Evolutionary conservation across 2,329 filamentous ascomycete species (phyloP).

Genomic region (Truncatella angustata): DNA sequence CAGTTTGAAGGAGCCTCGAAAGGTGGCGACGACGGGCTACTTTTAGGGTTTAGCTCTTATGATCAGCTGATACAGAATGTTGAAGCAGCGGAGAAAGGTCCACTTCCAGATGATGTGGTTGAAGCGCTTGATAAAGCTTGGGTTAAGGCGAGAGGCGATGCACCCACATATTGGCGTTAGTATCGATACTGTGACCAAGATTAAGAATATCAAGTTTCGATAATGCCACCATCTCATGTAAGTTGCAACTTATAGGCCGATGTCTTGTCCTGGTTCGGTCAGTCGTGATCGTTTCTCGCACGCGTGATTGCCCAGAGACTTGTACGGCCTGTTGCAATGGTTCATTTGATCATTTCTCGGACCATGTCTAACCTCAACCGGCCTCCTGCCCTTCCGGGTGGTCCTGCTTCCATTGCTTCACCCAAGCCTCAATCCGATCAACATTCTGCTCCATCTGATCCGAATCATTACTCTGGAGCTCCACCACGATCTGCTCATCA

Average conservation of each 20-base stretch:
- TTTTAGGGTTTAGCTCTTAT: background rate
- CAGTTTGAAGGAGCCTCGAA: conserved; percentile 44
- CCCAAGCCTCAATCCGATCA: conserved; percentile 78
- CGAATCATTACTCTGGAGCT: conserved; percentile 76
- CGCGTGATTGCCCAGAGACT: no score
- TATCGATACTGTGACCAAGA: no score
- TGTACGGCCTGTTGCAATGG: no score
- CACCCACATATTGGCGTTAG: conserved; percentile 31
- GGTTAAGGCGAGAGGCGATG: background rate
- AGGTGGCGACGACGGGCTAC: conserved; percentile 40
- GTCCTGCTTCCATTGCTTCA: conserved; percentile 77
- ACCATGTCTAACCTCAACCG: background rate
- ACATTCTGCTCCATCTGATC: conserved; percentile 89
- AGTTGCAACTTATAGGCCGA: no score
- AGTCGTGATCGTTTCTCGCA: no score
- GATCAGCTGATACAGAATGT: conserved; percentile 1
- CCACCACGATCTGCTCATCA: conserved; percentile 82
- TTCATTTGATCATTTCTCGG: background rate
- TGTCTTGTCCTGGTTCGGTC: no score
- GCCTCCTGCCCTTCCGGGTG: conserved; percentile 32
- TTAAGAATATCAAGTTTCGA: no score
- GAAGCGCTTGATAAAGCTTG: background rate
- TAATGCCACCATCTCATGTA: no score
- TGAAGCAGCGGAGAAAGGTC: background rate
- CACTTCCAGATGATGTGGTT: background rate